Percentiles rank a stretch among this genome's conserved stretches.
phyloP scores from a whole-genome alignment of 164 flowering plant genomes.

The Pachysandra terminalis region DNA sequence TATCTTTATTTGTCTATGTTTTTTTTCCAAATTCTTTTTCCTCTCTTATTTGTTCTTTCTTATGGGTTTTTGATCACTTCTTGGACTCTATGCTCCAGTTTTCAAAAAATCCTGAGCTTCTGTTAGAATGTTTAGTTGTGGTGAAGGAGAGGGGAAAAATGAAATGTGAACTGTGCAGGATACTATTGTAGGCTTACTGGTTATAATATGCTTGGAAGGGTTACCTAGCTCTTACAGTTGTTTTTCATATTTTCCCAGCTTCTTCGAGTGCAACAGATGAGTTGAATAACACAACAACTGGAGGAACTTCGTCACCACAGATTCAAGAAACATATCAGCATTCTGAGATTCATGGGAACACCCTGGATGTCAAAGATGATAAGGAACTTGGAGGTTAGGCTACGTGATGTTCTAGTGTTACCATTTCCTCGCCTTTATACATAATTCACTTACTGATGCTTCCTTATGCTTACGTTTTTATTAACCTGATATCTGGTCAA shows the following conservation, averaged over 20 bases:
- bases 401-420: too few relatives aligned
- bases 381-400: background rate
- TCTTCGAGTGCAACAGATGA: slow-evolving; percentile 9
- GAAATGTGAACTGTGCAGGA: background rate
- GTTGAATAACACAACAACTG: background rate
- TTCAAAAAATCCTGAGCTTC: background rate
- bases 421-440: background rate
- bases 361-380: slow-evolving; percentile 7
- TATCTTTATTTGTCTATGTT: background rate
- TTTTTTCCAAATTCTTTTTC: background rate
- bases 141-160: background rate
- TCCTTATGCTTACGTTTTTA: background rate
- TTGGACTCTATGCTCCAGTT: background rate
- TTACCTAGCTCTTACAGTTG: background rate
- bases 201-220: background rate
- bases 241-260: slow-evolving; percentile 9
- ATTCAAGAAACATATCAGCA: slow-evolving; percentile 3
- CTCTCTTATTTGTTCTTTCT: background rate
- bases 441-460: background rate
- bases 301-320: background rate
- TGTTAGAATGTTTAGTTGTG: background rate
- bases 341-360: background rate
- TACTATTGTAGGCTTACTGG: background rate
- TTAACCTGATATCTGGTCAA: background rate
- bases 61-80: background rate